Conservation (phyloP, 176 grass and related monocot genomes). For the Oryza officinalis region DNA sequence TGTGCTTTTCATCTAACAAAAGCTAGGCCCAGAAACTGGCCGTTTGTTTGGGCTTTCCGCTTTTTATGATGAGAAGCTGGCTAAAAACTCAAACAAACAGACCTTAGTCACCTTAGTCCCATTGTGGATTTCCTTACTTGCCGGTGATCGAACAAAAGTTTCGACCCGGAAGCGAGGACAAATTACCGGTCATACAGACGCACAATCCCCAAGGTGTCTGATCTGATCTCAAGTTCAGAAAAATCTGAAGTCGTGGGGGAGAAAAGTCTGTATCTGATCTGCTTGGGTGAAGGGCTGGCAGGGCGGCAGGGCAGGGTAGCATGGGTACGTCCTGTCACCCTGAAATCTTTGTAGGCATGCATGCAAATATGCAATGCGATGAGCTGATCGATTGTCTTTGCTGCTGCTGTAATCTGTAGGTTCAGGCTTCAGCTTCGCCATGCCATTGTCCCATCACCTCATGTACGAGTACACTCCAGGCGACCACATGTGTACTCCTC, state of each 20-base stretch:
- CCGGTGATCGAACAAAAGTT: neutral
- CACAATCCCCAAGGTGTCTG: neutral
- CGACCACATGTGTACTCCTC: neutral
- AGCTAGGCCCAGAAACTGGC: no score
- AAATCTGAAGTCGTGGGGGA: neutral
- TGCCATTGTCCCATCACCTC: neutral
- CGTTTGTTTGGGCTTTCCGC: no score
- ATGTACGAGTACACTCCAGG: neutral
- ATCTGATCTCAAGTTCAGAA: neutral
- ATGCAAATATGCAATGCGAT: neutral
- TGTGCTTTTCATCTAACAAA: no score
- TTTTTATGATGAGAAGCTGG: no score
- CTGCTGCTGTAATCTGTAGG: neutral
- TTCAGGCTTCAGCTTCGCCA: neutral
- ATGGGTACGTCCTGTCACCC: neutral
- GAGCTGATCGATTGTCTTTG: neutral
- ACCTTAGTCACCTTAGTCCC: no score
- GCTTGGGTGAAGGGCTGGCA: neutral
- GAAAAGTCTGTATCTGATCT: neutral
- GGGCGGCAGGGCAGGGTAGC: neutral
- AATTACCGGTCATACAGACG: constrained; percentile 19
- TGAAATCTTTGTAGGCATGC: neutral
- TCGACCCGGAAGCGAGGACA: neutral
- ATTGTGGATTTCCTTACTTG: no score
- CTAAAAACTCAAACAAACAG: no score